Percentiles rank a stretch among this genome's conserved stretches.
Evolutionary conservation across 202 grass and related monocot species (phyloP).

Genomic region (Setaria italica): DNA sequence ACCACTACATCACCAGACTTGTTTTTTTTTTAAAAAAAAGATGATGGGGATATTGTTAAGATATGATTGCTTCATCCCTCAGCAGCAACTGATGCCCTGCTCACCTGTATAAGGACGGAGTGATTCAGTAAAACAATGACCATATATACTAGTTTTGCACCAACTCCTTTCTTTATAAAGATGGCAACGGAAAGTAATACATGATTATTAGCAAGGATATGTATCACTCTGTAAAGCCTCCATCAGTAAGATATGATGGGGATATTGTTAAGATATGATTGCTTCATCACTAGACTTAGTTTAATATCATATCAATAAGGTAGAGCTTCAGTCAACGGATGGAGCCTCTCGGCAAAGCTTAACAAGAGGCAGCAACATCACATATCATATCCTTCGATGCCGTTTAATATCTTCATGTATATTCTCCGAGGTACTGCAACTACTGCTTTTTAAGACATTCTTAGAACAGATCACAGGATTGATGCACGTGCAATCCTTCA

Average conservation of each 20-base stretch:
- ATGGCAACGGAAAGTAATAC: not conserved
- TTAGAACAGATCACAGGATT: not conserved
- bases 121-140: conserved; percentile 19
- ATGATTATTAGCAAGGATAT: not conserved
- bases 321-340: not conserved
- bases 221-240: not conserved
- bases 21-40: not conserved
- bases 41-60: conserved; percentile 4
- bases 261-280: too few relatives aligned
- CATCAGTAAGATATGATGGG: not conserved
- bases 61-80: conserved; percentile 39
- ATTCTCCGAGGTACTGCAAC: not conserved
- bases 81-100: not conserved
- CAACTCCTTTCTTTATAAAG: not conserved
- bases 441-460: not conserved
- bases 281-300: too few relatives aligned
- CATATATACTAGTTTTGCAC: not conserved
- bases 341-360: conserved; percentile 10
- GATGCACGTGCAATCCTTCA: conserved; percentile 13
- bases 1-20: conserved; percentile 23
- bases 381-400: not conserved
- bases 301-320: not conserved
- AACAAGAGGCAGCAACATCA: not conserved
- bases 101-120: conserved; percentile 2
- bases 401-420: not conserved